Base-by-base conservation (phyloP, 164 flowering plant genomes). In the Annona cherimola region DNA sequence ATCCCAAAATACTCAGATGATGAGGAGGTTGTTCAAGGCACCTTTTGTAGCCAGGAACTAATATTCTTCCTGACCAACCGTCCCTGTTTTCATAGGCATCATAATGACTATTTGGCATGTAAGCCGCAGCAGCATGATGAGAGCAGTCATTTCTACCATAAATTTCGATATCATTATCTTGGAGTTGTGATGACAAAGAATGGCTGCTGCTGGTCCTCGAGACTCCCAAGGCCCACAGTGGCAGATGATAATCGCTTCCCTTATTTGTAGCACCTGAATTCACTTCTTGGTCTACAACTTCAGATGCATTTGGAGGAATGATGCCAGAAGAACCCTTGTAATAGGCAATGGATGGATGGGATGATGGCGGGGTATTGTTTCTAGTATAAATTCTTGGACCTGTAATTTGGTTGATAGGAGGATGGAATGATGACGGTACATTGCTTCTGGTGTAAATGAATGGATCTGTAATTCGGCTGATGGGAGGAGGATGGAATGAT, bases 1-100 rank as follows among this genome's bases (percentile, higher is more conserved):
- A 59, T 71, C 81, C 71, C 62, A 26, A 20, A 66, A 71, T 67
- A 67, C 75, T 83, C 46, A 72, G 16, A 4, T 45, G 66, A 44
- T 61, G 82, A 70, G 81, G 82, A 70, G 81, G 82, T 57, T 81
- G 79, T 61, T 77, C 45, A 60, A 79, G 75, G 71, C 45, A 54
- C 46, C 26, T 26, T 16, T 72, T 45, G 65, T 69, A 73, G 7
- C 61, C 76, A 69, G 20, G 55, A 43, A 63, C 61, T n/a, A 54
- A 26, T 26, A 26, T 20, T 73, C 80, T 66, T 60, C 71, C 73
- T 3, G 75, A 64, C 5, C 63, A 50, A 69, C 45, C 77, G 12
- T 69, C 20, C 78, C 70, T 73, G 68, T 70, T 76, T 19, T 45
- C 76, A 71, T 60, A 79, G 42, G 77, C 81, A 65, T 18, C 67